Conservation (phyloP, 306 rosid species). For the Quillaja saponaria region DNA sequence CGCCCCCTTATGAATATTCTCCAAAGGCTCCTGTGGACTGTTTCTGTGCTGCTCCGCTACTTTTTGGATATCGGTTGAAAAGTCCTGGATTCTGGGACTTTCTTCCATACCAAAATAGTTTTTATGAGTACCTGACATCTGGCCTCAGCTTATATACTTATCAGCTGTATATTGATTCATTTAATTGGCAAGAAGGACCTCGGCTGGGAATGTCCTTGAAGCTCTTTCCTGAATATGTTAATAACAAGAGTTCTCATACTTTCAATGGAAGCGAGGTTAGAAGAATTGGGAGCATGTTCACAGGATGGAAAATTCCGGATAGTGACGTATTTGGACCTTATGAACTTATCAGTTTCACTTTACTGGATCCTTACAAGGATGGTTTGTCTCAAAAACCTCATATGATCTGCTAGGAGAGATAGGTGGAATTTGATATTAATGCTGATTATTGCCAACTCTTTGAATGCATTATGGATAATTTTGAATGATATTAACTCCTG, state of each 20-base stretch:
- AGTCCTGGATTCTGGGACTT: conserved; percentile 86
- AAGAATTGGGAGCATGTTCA: conserved; percentile 54
- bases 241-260: background rate
- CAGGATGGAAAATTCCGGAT: conserved; percentile 64
- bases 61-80: conserved; percentile 70
- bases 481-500: conserved; percentile 16
- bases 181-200: conserved; percentile 69
- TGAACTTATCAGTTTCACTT: conserved; percentile 55
- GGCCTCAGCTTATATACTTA: conserved; percentile 39
- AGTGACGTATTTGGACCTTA: conserved; percentile 73
- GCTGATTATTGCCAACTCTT: background rate
- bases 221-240: conserved; percentile 56
- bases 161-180: conserved; percentile 57
- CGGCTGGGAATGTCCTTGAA: conserved; percentile 68
- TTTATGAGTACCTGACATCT: conserved; percentile 45
- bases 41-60: conserved; percentile 69
- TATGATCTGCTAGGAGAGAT: conserved; percentile 20
- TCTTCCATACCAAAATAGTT: conserved; percentile 41
- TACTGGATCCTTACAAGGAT: conserved; percentile 46
- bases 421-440: conserved; percentile 9
- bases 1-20: conserved; percentile 60
- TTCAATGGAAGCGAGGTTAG: conserved; percentile 62
- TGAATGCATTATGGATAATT: conserved; percentile 3
- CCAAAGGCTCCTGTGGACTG: conserved; percentile 39
- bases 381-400: conserved; percentile 56